phyloP scores from a whole-genome alignment of 768 basidiomycete genomes.

The Pulveroboletus sp. region DNA sequence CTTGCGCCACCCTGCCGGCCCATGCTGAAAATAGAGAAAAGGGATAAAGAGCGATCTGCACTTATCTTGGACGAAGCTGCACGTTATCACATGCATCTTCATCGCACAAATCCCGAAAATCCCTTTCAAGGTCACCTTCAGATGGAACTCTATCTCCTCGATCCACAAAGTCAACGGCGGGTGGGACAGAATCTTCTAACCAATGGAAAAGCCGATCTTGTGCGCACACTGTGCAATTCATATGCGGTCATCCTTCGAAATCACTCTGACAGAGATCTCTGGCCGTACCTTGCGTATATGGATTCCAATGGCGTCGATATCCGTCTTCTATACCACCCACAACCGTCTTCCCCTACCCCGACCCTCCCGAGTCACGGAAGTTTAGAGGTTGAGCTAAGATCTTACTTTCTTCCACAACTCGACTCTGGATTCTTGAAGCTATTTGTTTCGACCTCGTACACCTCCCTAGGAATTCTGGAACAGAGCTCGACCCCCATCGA shows the following conservation, averaged over 20 bases:
- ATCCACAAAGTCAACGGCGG: slow-evolving; percentile 40
- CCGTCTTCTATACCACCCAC: slow-evolving; percentile 52
- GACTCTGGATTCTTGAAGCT: slow-evolving; percentile 54
- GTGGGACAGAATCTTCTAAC: slow-evolving; percentile 44
- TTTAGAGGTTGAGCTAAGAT: slow-evolving; percentile 36
- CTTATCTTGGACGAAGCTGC: slow-evolving; percentile 54
- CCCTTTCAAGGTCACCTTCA: slow-evolving; percentile 45
- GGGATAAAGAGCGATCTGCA: slow-evolving; percentile 29
- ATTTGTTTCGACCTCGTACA: slow-evolving; percentile 50
- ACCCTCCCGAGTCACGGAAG: slow-evolving; percentile 41
- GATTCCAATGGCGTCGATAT: slow-evolving; percentile 52
- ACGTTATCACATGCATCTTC: slow-evolving; percentile 54
- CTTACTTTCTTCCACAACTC: slow-evolving; percentile 40
- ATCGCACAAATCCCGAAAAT: slow-evolving; percentile 43
- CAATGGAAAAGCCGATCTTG: slow-evolving; percentile 45
- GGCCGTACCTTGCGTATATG: slow-evolving; percentile 62
- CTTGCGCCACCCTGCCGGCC: slow-evolving; percentile 35
- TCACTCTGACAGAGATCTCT: slow-evolving; percentile 46
- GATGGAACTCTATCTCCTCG: slow-evolving; percentile 50
- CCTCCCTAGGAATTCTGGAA: slow-evolving; percentile 46
- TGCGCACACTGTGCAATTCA: slow-evolving; percentile 37
- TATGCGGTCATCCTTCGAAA: slow-evolving; percentile 50
- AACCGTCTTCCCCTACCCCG: slow-evolving; percentile 31
- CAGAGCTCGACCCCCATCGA: slow-evolving; percentile 33
- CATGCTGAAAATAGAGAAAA: slow-evolving; percentile 36